These are phyloP conservation scores for Uromyces viciae-fabae DNA, from an alignment of 1,284 basidiomycete genomes.

Conservation along the genomic window DNA sequence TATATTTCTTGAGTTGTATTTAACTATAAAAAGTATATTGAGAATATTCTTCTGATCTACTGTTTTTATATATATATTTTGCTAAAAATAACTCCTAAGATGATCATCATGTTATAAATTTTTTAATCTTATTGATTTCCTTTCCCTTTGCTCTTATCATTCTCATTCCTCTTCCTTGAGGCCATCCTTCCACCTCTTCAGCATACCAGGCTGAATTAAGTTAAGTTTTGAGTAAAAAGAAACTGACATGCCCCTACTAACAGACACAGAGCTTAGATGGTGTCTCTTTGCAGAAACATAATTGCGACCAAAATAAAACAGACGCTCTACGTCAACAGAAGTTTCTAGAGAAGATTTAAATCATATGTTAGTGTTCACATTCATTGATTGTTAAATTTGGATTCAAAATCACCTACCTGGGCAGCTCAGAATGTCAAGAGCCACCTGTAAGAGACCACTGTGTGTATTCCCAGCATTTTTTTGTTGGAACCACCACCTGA, in stretches of 20 bases:
- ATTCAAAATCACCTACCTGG: not conserved
- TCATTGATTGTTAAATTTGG: too few species aligned
- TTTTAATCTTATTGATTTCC: too few species aligned
- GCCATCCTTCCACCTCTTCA: not conserved
- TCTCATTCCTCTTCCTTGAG: not conserved
- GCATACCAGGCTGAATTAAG: not conserved
- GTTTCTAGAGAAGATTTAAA: not conserved
- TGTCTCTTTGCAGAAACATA: not conserved
- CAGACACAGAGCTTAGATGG: not conserved
- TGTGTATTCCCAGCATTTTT: not conserved
- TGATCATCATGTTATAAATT: too few species aligned
- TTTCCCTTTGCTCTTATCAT: too few species aligned
- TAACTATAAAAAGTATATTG: too few species aligned
- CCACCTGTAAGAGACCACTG: not conserved
- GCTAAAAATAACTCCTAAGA: too few species aligned
- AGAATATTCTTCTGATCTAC: too few species aligned
- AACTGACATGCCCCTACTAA: not conserved
- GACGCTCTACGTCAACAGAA: not conserved
- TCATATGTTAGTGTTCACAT: too few species aligned
- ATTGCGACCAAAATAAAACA: not conserved
- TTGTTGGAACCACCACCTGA: not conserved
- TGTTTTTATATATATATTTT: too few species aligned
- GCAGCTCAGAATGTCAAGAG: not conserved
- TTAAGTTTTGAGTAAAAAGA: conserved; percentile 2
- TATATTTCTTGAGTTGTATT: too few species aligned